Conservation (phyloP, 164 flowering plant species). For the Brasenia schreberi region DNA sequence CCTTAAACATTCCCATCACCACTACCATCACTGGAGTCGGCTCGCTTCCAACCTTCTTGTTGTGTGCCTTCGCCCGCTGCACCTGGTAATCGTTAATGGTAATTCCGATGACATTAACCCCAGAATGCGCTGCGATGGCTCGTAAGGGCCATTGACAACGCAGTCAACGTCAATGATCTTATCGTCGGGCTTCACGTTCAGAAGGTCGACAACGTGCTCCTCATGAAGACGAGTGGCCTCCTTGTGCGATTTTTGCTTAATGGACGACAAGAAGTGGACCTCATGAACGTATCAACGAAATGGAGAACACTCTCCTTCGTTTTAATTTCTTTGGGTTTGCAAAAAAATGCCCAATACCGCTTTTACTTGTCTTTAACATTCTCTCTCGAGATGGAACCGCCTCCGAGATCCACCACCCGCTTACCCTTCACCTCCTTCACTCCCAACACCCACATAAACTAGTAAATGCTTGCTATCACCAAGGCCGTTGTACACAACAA, state of each 20-base stretch:
- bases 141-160: constrained; percentile 96
- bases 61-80: constrained; percentile 55
- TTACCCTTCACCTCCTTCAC: constrained; percentile 81
- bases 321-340: constrained; percentile 79
- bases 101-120: constrained; percentile 69
- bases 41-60: constrained; percentile 76
- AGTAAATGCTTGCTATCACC: constrained; percentile 55
- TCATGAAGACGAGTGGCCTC: constrained; percentile 81
- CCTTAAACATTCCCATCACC: too few species aligned
- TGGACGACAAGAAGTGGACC: constrained; percentile 78
- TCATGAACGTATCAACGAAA: constrained; percentile 83
- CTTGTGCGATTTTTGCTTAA: constrained; percentile 73
- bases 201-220: constrained; percentile 76
- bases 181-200: constrained; percentile 42
- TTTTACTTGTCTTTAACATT: constrained; percentile 63
- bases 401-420: constrained; percentile 64
- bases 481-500: constrained; percentile 52
- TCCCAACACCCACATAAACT: constrained; percentile 86
- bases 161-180: constrained; percentile 77
- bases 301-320: constrained; percentile 64
- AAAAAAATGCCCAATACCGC: constrained; percentile 90
- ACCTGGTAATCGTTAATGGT: constrained; percentile 96
- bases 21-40: too few species aligned
- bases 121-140: constrained; percentile 79
- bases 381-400: constrained; percentile 80